Evolutionary conservation across 352 stramenopile species (phyloP), one percentile per base, ranked within the genome.

Genomic region (Phytophthora rubi): DNA sequence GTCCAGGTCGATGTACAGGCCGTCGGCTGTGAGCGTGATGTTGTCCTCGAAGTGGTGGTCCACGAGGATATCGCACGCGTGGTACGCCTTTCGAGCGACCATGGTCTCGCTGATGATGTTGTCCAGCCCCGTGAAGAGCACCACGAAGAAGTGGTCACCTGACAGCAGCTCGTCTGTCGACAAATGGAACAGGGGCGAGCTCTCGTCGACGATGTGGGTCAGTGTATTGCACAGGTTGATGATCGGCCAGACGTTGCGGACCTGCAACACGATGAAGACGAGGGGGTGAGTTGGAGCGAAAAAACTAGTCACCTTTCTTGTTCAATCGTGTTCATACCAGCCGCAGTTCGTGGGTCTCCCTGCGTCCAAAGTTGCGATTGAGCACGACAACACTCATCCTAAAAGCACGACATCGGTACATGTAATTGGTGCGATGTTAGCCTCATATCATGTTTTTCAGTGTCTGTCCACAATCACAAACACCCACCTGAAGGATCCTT

Each of bases 1-100:
- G 37, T 80, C 74, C 26, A 90, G 32, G 54, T 90, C 80, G 37
- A 90, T 81, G 62, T 89, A 78, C 28, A 89, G 61, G 2, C 82
- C 82, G 12, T 90, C 80, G 0, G 72, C 45, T 0, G 80, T 70
- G 16, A 90, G 63, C 52, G 77, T 85, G 70, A 89, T 88, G 54
- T 87, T 88, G 66, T 90, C 79, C 6, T 83, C 71, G 52, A 90
- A 90, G 51, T 89, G 79, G 62, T 89, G 82, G 2, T 76, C 79
- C 1, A 89, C 79, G 9, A 89, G 70, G 13, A 90, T 75, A 53
- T 90, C 82, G 55, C 79, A 89, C 49, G 74, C 83, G 58, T 87
- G 79, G 39, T 90, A 89, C 6, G 80, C 75, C 59, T 88, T 90
- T 2, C 80, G 73, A 6, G 79, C 70, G 42, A 86, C 82, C 79